phyloP scores from a whole-genome alignment of 352 stramenopile species.

The Phytophthora cactorum region DNA sequence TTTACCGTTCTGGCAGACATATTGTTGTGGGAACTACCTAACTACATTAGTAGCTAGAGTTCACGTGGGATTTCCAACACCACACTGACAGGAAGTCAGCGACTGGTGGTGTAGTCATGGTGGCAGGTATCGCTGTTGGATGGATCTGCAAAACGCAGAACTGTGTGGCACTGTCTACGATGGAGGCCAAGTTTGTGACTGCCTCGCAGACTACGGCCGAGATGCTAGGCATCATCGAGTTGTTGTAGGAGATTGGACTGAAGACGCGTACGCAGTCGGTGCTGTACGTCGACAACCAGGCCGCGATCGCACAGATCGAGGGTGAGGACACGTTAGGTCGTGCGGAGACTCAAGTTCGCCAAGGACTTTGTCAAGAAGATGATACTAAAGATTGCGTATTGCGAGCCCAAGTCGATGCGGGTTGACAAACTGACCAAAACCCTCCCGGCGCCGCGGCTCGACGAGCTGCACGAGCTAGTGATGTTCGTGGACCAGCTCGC shows the following conservation, averaged over 20 bases:
- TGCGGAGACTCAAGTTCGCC: too few relatives aligned
- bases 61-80: too few relatives aligned
- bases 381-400: too few relatives aligned
- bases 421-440: not conserved
- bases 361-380: too few relatives aligned
- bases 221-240: constrained; percentile 14
- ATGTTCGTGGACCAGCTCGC: not conserved
- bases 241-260: constrained; percentile 3
- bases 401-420: not conserved
- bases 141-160: not conserved
- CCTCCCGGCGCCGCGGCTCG: not conserved
- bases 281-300: constrained; percentile 23
- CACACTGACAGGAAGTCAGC: too few relatives aligned
- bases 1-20: too few relatives aligned
- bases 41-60: too few relatives aligned
- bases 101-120: too few relatives aligned
- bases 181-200: constrained; percentile 8
- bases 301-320: constrained; percentile 20
- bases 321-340: constrained; percentile 8
- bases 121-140: too few relatives aligned
- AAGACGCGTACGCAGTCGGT: not conserved
- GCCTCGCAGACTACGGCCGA: not conserved
- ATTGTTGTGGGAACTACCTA: too few relatives aligned
- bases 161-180: not conserved
- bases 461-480: not conserved